A percentile compares a stretch with the other conserved stretches of the same genome.
These are phyloP conservation scores for Clarireedia paspali DNA, from an alignment of 2,329 filamentous ascomycete species.

Conservation along the genomic window DNA sequence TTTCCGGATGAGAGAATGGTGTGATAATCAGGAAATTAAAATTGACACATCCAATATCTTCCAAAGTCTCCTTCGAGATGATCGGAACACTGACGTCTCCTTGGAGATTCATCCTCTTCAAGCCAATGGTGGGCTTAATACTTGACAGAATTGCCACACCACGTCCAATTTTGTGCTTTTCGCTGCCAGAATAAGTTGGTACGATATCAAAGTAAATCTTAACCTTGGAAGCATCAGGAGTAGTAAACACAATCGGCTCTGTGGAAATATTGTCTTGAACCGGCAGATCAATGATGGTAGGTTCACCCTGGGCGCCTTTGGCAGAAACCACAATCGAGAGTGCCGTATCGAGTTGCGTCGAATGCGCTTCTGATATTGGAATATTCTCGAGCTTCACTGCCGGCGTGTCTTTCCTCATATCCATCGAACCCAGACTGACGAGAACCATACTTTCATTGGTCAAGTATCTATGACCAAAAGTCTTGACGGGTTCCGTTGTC, in stretches of 20 bases:
- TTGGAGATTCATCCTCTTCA: conserved; percentile 83
- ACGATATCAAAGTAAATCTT: conserved; percentile 92
- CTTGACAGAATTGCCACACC: conserved; percentile 82
- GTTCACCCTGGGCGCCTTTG: conserved; percentile 74
- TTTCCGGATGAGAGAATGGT: conserved; percentile 87
- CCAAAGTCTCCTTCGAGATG: conserved; percentile 61
- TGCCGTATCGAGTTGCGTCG: conserved; percentile 88
- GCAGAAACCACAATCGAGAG: conserved; percentile 87
- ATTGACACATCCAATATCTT: conserved; percentile 89
- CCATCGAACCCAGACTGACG: conserved; percentile 91
- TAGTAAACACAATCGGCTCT: conserved; percentile 85
- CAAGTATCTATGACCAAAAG: conserved; percentile 92
- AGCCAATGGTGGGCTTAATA: conserved; percentile 74
- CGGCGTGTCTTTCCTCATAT: conserved; percentile 72
- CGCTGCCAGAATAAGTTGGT: conserved; percentile 85
- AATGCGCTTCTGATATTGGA: conserved; percentile 78
- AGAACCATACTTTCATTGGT: conserved; percentile 83
- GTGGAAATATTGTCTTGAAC: conserved; percentile 91
- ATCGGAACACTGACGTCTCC: conserved; percentile 91
- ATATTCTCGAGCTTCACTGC: conserved; percentile 85
- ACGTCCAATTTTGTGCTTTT: conserved; percentile 82
- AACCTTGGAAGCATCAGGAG: conserved; percentile 69
- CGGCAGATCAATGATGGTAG: conserved; percentile 83
- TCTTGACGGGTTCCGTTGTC: conserved; percentile 74
- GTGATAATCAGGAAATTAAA: conserved; percentile 97